These are phyloP conservation scores for Sindora glabra DNA, from an alignment of 306 rosid species.

Conservation along the genomic window DNA sequence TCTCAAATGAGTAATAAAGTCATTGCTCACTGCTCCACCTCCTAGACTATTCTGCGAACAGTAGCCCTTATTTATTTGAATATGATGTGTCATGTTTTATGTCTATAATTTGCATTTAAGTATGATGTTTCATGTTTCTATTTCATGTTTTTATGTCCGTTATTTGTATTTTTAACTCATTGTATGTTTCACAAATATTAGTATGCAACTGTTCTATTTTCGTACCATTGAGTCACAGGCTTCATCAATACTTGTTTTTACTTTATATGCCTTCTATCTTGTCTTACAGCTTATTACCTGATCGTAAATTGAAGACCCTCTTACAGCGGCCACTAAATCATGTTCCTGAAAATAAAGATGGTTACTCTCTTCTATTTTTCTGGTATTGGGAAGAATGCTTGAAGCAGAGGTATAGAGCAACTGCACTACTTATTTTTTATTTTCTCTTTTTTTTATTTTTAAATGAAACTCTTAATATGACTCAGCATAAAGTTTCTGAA, in stretches of 20 bases:
- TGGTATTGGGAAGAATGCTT: constrained; percentile 98
- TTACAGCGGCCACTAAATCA: constrained; percentile 58
- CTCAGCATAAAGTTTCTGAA: not conserved
- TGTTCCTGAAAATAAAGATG: constrained; percentile 81
- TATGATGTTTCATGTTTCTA: not conserved
- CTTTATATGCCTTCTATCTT: constrained; percentile 6
- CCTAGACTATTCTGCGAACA: not conserved
- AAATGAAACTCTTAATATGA: not conserved
- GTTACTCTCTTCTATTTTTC: constrained; percentile 77
- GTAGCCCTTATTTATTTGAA: not conserved
- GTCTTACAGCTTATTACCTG: constrained; percentile 68
- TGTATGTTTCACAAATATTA: not conserved
- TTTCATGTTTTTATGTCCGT: not conserved
- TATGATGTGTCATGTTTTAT: not conserved
- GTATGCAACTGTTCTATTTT: not conserved
- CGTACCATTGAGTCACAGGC: not conserved
- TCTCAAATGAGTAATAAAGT: not conserved
- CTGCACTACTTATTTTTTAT: too few relatives aligned
- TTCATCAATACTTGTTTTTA: not conserved
- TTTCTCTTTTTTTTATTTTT: constrained; percentile 8
- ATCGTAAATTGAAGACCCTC: constrained; percentile 79
- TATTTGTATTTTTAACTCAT: not conserved
- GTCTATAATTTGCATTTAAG: too few relatives aligned
- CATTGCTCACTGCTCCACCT: not conserved
- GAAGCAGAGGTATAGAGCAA: constrained; percentile 70